Evolutionary conservation across 2,329 filamentous ascomycete genomes (phyloP), one percentile per base, ranked within the genome.

Genomic region (Stenocarpella maydis): DNA sequence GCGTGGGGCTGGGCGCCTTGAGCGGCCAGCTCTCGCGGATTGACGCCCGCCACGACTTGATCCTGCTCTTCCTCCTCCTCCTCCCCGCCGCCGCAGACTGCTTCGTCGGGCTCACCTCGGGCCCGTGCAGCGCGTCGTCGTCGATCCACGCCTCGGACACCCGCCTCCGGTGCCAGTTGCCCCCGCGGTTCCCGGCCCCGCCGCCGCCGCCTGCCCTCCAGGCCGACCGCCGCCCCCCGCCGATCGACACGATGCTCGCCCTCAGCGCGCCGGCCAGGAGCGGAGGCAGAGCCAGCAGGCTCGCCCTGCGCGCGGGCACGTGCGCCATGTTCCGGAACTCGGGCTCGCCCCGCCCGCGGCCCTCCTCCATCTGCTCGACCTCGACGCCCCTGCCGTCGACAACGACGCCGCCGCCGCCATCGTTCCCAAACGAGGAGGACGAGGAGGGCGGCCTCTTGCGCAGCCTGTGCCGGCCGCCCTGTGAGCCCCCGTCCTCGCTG

Each of bases 61-160:
- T 45, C 54, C 31, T 58, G 28, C 34, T 60, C 39, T 37, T 52
- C 15, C 68, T 60, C 43, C 37, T 39, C 28, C 26, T 52, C 15
- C 64, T 50, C 31, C 37, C 28, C 34, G 50, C 21, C 53, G 53
- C 53, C 34, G 12, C 5, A 43, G 24, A n/a, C 50, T 69, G 74
- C 73, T 77, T 78, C 49, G 73, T 76, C 73, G 53, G 74, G 74
- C 68, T 78, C 60, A 84, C 74, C 72, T 77, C 79, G 12, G 84
- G 84, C 5, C 84, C 84, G 69, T 86, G 84, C n/a, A 85, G 77
- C 66, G 80, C 81, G 61, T 87, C 84, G 72, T 85, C 85, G 68
- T 86, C 84, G 34, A 85, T 82, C 84, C 84, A 87, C 21, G 80
- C 60, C 26, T 72, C 81, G 12, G 71, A 75, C 74, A 73, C 79